Base-by-base conservation (phyloP, 306 rosid genomes). In the Quercus robur region DNA sequence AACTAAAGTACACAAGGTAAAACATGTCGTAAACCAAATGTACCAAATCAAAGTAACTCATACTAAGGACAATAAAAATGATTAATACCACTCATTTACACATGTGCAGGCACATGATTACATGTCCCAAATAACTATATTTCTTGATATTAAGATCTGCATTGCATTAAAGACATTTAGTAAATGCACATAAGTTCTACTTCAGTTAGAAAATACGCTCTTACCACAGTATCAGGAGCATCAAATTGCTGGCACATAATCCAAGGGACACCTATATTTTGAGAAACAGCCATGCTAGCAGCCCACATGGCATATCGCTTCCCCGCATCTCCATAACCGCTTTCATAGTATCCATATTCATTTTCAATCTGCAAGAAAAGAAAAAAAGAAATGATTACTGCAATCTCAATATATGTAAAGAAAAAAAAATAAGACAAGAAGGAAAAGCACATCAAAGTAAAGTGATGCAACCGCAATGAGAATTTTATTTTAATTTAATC, bases 181-280 rank as follows among this genome's bases (percentile, higher is more conserved):
- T 26, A 67, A 81, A 44, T 19, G 52, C 52, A 62, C 13, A n/a
- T 7, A 6, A 54, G 56, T 10, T 13, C 30, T 56, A 20, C 77
- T 66, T 44, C 70, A 83, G 64, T 52, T 66, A 61, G 31, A 70
- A 51, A 75, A 80, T 26, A 81, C 57, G 69, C 35, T 63, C 84
- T 70, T 77, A 94, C 98, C 94, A 94, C 98, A 81, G 94, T 87
- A 73, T 91, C 93, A 76, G 98, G 97, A 86, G 98, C 97, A 88
- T 94, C 98, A 83, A 78, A 92, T 80, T 92, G 98, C 76, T 92
- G 98, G 86, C 98, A 94, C 98, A 94, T 92, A 75, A 92, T 91
- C 98, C 97, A 92, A 77, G 97, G 97, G 76, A 92, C 94, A 7
- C 97, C 92, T n/a, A 70, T 88, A 80, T 94, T 91, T 78, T 90